These are phyloP conservation scores for Sphaerulina populicola DNA, from an alignment of 2,329 filamentous ascomycete species.

Conservation along the genomic window DNA sequence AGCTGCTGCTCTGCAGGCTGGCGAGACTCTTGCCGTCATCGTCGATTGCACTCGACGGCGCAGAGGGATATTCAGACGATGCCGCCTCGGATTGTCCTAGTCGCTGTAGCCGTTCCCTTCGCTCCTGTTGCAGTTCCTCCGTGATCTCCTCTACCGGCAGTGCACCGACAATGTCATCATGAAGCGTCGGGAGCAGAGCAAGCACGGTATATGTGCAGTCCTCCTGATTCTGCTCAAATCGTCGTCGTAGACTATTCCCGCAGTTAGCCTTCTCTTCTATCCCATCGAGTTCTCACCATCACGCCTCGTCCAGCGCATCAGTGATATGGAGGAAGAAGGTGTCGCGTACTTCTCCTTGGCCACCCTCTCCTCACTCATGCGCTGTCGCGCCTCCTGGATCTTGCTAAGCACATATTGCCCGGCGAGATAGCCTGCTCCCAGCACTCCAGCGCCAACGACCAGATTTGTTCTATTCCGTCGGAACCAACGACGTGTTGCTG, in stretches of 20 bases:
- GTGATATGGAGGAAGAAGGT: not conserved
- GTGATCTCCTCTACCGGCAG: slow-evolving; percentile 90
- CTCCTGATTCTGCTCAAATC: slow-evolving; percentile 98
- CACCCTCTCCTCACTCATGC: slow-evolving; percentile 92
- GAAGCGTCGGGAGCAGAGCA: slow-evolving; percentile 85
- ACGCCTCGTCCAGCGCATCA: not conserved
- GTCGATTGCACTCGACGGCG: slow-evolving; percentile 62
- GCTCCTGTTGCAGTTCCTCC: slow-evolving; percentile 88
- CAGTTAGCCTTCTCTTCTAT: slow-evolving; percentile 9
- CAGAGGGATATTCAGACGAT: slow-evolving; percentile 50
- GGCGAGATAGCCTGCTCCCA: slow-evolving; percentile 84
- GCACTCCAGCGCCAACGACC: slow-evolving; percentile 75
- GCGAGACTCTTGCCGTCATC: slow-evolving; percentile 72
- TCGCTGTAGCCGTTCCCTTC: slow-evolving; percentile 55
- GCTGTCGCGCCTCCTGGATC: slow-evolving; percentile 85
- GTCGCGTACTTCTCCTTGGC: slow-evolving; percentile 78
- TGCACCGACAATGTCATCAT: slow-evolving; percentile 76
- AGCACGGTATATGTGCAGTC: slow-evolving; percentile 97
- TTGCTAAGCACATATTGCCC: slow-evolving; percentile 89
- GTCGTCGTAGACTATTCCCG: slow-evolving; percentile 65
- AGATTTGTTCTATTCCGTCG: slow-evolving; percentile 84
- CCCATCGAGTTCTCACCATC: not conserved
- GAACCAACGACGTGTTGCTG: slow-evolving; percentile 79
- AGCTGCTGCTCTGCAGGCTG: slow-evolving; percentile 71
- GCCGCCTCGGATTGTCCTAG: slow-evolving; percentile 48